Conservation (phyloP, 73 alveolate species). For the Tetrahymena malaccensis region DNA sequence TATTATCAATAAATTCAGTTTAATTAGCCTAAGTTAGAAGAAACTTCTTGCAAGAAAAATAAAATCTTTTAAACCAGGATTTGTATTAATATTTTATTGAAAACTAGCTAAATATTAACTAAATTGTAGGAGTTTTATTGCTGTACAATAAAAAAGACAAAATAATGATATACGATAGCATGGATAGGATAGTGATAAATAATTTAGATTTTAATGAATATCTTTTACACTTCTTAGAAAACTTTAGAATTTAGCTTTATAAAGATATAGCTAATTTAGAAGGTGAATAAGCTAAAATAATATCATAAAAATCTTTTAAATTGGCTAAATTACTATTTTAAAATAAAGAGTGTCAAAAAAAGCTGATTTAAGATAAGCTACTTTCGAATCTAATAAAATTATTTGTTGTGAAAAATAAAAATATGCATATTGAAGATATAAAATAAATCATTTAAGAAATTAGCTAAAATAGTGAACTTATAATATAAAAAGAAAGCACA, state of each 20-base stretch:
- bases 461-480: background rate
- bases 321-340: background rate
- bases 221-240: background rate
- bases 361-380: background rate
- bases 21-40: background rate
- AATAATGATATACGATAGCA: background rate
- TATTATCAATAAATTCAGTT: background rate
- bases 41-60: background rate
- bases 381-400: background rate
- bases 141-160: background rate
- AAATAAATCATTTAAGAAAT: background rate
- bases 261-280: background rate
- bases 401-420: background rate
- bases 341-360: background rate
- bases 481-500: background rate
- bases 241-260: background rate
- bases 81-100: background rate
- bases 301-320: background rate
- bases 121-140: background rate
- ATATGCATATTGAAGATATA: background rate
- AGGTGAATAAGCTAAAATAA: background rate
- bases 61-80: background rate
- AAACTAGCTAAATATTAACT: background rate
- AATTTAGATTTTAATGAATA: background rate
- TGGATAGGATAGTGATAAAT: background rate